Percentiles rank a stretch among this genome's conserved stretches.
phyloP scores from a whole-genome alignment of 2,329 filamentous ascomycete genomes.

The Colletotrichum filicis region DNA sequence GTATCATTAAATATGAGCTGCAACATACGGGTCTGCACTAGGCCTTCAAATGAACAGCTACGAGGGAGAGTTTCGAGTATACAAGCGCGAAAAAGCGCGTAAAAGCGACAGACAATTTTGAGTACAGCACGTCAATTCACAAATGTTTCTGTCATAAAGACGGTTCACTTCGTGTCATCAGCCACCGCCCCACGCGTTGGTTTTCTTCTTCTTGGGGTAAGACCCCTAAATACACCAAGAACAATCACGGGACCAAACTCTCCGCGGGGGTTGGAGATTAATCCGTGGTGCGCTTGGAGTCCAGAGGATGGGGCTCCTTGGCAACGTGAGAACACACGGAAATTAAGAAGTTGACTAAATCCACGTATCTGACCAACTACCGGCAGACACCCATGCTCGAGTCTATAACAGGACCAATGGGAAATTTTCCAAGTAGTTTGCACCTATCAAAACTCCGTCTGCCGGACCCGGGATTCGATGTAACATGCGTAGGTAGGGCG shows the following conservation, averaged over 20 bases:
- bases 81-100: too few species aligned
- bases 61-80: too few species aligned
- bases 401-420: background rate
- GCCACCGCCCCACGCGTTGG: too few species aligned
- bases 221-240: background rate
- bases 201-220: background rate
- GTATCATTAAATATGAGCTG: too few species aligned
- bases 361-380: background rate
- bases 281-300: slow-evolving; percentile 30
- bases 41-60: too few species aligned
- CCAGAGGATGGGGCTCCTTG: background rate
- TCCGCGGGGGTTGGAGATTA: slow-evolving; percentile 14
- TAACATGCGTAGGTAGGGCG: background rate
- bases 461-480: background rate
- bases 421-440: background rate
- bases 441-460: background rate
- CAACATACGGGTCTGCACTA: fast-evolving
- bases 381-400: background rate
- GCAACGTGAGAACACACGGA: background rate
- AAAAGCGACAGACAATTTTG: too few species aligned
- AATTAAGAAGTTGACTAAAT: background rate
- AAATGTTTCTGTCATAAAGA: too few species aligned
- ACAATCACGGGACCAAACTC: background rate
- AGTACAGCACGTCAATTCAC: too few species aligned
- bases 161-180: too few species aligned